phyloP scores from a whole-genome alignment of 2,329 filamentous ascomycete species.

The Akanthomyces uredinophilus region DNA sequence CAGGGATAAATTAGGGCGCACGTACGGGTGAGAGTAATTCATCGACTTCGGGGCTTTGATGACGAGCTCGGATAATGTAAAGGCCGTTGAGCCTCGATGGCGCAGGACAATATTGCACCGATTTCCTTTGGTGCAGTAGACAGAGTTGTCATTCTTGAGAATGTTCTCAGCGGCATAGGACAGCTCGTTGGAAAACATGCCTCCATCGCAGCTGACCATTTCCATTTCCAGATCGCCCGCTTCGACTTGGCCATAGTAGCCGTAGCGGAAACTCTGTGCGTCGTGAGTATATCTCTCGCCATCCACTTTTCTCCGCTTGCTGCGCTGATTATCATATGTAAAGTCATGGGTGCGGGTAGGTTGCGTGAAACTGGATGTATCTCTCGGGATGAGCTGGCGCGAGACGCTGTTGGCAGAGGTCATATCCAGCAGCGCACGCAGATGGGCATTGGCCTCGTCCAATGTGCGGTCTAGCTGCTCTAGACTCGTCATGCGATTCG shows the following conservation, averaged over 20 bases:
- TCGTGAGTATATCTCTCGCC: conserved; percentile 48
- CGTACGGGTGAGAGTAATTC: conserved; percentile 83
- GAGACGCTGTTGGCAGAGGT: conserved; percentile 28
- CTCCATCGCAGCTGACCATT: conserved; percentile 83
- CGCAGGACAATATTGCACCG: conserved; percentile 81
- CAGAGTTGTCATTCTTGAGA: conserved; percentile 71
- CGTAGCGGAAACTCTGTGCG: conserved; percentile 67
- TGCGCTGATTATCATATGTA: conserved; percentile 44
- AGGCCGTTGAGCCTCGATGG: conserved; percentile 75
- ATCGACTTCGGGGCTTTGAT: conserved; percentile 73
- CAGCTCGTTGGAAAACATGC: conserved; percentile 58
- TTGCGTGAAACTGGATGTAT: conserved; percentile 27
- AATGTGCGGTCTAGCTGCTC: conserved; percentile 36
- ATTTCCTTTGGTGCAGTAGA: conserved; percentile 87
- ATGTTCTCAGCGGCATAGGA: conserved; percentile 74
- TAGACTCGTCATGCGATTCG: conserved; percentile 22
- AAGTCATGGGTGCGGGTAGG: conserved; percentile 34
- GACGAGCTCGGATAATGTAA: conserved; percentile 77
- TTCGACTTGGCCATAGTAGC: conserved; percentile 81
- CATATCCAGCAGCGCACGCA: conserved; percentile 39
- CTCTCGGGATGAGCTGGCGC: conserved; percentile 24
- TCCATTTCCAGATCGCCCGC: conserved; percentile 79
- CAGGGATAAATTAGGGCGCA: conserved; percentile 20
- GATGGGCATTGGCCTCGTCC: conserved; percentile 39
- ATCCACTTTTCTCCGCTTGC: conserved; percentile 68